Base-by-base conservation (phyloP, 108 stramenopile genomes). In the Phaeodactylum tricornutum region DNA sequence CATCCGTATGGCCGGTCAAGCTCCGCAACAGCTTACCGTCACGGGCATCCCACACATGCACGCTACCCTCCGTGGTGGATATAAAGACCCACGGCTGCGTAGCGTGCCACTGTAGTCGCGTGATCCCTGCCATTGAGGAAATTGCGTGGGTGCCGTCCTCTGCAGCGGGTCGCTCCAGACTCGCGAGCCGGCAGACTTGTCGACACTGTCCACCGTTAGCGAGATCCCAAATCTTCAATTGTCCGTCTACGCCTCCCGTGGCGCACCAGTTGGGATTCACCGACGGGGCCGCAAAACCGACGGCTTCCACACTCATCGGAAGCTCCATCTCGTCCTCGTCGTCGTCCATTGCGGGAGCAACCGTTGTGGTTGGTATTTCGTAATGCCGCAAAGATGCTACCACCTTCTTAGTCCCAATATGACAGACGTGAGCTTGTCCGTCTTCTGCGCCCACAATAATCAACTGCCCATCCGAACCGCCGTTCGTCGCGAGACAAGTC, bases 1-100 rank as follows among this genome's bases (percentile, higher is more conserved):
- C n/a, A n/a, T n/a, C n/a, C n/a, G n/a, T n/a, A n/a, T n/a, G n/a
- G n/a, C n/a, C n/a, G n/a, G n/a, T n/a, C 43, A 93, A 50, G 9
- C 60, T 51, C 17, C 48, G 50, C 2, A 88, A 24, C 30, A 76
- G 49, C 19, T 27, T 66, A 7, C 97, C 97, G 46, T 57, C 74
- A 17, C 94, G 63, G 12, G 83, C 94, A 64, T 98, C 97, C 93
- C 94, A 98, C 16, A 83, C 34, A 11, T 91, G 68, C 12, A 96
- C 55, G 8, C 44, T 59, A 3, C 92, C 89, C 64, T 87, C 90
- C 2, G 83, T 70, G 9, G 77, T 72, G 11, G 70, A 53, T 19
- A 92, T 76, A 45, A 84, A 66, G n/a, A 96, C 66, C 16, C 67
- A 28, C 5, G 94, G 86, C 0, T 72, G 55, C 12, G 61, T 63